These are phyloP conservation scores for Garcia nutans DNA, from an alignment of 345 rosid species.

Conservation along the genomic window DNA sequence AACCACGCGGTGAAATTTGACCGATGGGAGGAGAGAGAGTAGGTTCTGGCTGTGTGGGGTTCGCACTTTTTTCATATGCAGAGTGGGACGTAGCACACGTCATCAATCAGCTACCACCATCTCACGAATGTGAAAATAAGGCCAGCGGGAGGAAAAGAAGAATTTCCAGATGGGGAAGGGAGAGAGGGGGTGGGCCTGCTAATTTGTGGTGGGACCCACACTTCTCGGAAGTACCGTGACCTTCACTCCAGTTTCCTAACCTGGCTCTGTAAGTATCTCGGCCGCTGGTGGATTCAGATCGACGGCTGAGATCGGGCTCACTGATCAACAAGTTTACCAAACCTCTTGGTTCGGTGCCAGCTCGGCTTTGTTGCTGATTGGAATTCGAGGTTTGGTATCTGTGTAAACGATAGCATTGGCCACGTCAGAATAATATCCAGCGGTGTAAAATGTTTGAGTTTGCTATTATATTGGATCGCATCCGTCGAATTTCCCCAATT, in stretches of 20 bases:
- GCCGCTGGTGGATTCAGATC: constrained; percentile 28
- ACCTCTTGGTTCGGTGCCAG: constrained; percentile 59
- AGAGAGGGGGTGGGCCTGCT: constrained; percentile 42
- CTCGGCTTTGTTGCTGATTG: constrained; percentile 40
- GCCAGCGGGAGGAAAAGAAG: constrained; percentile 46
- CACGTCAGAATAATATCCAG: constrained; percentile 57
- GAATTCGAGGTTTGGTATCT: constrained; percentile 24
- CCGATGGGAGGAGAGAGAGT: constrained; percentile 8
- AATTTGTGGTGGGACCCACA: constrained; percentile 44
- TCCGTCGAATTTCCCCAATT: constrained; percentile 28
- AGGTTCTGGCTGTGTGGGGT: neutral
- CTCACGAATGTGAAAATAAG: constrained; percentile 49
- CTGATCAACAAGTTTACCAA: constrained; percentile 28
- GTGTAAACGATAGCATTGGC: constrained; percentile 40
- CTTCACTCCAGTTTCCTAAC: constrained; percentile 42
- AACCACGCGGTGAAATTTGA: constrained; percentile 46
- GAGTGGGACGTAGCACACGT: constrained; percentile 50
- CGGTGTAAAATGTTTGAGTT: constrained; percentile 28
- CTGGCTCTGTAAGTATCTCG: constrained; percentile 18
- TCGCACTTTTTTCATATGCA: neutral
- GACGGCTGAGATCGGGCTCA: constrained; percentile 39
- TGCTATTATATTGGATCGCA: constrained; percentile 16
- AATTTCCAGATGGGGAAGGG: constrained; percentile 44
- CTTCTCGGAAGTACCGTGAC: constrained; percentile 80
- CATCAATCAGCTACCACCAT: constrained; percentile 44